phyloP scores from a whole-genome alignment of 2,329 filamentous ascomycete species.

The Hirsutella minnesotensis region DNA sequence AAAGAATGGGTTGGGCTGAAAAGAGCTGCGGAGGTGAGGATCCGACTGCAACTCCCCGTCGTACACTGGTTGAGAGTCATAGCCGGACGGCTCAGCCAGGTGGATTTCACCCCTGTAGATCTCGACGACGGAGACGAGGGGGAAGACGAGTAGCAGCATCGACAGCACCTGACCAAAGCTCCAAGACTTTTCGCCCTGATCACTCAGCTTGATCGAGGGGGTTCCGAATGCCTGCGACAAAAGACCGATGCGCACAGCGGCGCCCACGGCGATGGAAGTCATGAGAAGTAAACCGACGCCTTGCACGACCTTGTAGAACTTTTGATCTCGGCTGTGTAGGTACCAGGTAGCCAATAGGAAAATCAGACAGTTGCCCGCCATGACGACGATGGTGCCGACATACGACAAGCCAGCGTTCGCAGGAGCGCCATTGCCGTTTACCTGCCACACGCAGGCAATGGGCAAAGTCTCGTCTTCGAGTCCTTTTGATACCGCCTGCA shows the following conservation, averaged over 20 bases:
- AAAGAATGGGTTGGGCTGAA: constrained; percentile 34
- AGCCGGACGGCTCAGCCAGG: constrained; percentile 25
- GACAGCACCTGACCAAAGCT: constrained; percentile 52
- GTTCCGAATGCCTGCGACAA: constrained; percentile 49
- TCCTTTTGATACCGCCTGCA: constrained; percentile 40
- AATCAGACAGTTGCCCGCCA: constrained; percentile 44
- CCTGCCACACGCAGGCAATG: constrained; percentile 48
- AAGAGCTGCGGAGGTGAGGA: constrained; percentile 14
- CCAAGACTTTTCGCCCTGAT: constrained; percentile 44
- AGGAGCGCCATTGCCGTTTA: constrained; percentile 22
- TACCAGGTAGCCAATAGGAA: constrained; percentile 54
- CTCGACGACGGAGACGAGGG: constrained; percentile 47
- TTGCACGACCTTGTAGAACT: constrained; percentile 43
- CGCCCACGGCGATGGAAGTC: constrained; percentile 44
- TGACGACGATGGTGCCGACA: constrained; percentile 48
- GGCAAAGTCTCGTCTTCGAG: constrained; percentile 41
- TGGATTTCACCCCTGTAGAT: constrained; percentile 40
- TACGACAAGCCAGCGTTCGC: constrained; percentile 35
- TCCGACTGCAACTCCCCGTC: constrained; percentile 28
- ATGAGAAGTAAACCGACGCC: constrained; percentile 42
- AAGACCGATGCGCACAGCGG: constrained; percentile 42
- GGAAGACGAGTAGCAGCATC: constrained; percentile 46
- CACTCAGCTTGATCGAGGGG: constrained; percentile 36
- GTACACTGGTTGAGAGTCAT: constrained; percentile 24
- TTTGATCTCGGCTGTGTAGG: constrained; percentile 41